Evolutionary conservation across 2,329 filamentous ascomycete genomes (phyloP).

Genomic region (Amylocarpus encephaloides): DNA sequence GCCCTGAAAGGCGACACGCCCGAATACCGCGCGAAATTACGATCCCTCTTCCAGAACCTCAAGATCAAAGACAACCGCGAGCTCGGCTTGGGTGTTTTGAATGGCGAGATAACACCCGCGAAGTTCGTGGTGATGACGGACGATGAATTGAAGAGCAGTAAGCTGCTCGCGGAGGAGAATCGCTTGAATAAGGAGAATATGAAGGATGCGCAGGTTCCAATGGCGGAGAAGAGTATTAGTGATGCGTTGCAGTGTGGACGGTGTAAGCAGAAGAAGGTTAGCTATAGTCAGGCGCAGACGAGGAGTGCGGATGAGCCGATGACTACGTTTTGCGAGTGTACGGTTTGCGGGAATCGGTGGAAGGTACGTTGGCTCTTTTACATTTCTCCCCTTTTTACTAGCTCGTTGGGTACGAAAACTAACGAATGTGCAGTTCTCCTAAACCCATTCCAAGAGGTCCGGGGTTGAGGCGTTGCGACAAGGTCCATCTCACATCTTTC

Average conservation of each 20-base stretch:
- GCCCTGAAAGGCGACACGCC: constrained; percentile 63
- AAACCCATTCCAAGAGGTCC: constrained; percentile 4
- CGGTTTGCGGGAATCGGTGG: constrained; percentile 63
- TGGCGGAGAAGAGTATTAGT: constrained; percentile 85
- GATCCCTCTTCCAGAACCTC: constrained; percentile 88
- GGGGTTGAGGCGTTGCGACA: constrained; percentile 28
- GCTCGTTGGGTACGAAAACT: constrained; percentile 3
- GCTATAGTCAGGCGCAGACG: constrained; percentile 94
- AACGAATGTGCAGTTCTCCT: constrained; percentile 5
- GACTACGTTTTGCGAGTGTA: constrained; percentile 70
- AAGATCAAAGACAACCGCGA: constrained; percentile 84
- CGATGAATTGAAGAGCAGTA: constrained; percentile 84
- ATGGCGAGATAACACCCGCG: constrained; percentile 63
- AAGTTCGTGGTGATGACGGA: constrained; percentile 80
- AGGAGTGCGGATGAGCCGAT: constrained; percentile 91
- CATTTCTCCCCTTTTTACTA: background rate
- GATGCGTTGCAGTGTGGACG: constrained; percentile 83
- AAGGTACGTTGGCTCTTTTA: constrained; percentile 44
- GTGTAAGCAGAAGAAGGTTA: constrained; percentile 90
- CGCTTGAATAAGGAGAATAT: constrained; percentile 86
- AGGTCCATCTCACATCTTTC: constrained; percentile 6
- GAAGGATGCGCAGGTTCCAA: constrained; percentile 92
- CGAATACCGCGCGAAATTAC: constrained; percentile 81
- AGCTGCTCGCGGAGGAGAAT: constrained; percentile 69
- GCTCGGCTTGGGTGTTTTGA: constrained; percentile 69